Conservation (phyloP, 2,329 filamentous ascomycete species). For the Chaetomiaceae sp. region DNA sequence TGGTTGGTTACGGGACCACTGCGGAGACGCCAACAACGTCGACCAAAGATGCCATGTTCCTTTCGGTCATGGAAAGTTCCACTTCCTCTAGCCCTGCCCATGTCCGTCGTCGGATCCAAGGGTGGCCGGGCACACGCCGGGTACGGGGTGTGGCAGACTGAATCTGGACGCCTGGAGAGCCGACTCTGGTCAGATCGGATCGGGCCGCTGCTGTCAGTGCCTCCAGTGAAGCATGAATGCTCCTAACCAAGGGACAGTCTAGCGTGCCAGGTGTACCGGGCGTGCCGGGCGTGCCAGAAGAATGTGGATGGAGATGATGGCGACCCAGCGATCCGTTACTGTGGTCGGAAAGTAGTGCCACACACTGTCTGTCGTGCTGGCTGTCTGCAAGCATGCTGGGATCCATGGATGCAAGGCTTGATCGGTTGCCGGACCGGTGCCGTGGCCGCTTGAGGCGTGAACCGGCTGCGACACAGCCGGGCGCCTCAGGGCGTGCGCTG, state of each 20-base stretch:
- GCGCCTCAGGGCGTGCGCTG: constrained; percentile 27
- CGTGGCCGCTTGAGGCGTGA: constrained; percentile 14
- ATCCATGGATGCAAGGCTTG: constrained; percentile 9
- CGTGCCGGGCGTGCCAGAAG: too few species aligned
- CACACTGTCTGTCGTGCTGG: constrained; percentile 14
- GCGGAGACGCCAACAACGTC: neutral
- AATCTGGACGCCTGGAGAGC: neutral
- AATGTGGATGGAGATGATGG: too few species aligned
- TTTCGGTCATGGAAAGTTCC: neutral
- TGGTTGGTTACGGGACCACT: neutral
- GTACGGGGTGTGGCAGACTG: neutral
- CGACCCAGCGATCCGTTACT: constrained; percentile 4
- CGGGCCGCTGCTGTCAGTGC: constrained; percentile 17
- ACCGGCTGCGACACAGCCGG: constrained; percentile 22
- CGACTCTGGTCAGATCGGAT: constrained; percentile 14
- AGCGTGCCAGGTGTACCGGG: too few species aligned
- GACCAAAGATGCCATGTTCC: constrained; percentile 1
- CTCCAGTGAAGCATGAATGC: too few species aligned
- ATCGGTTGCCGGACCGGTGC: constrained; percentile 18
- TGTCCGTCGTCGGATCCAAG: constrained; percentile 8
- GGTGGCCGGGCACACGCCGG: neutral
- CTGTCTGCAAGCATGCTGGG: constrained; percentile 4
- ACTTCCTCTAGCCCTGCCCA: neutral
- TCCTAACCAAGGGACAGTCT: too few species aligned
- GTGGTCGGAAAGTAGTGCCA: constrained; percentile 7